Conservation (phyloP, 106 monocot genomes). For the Dactylorhiza incarnata region DNA sequence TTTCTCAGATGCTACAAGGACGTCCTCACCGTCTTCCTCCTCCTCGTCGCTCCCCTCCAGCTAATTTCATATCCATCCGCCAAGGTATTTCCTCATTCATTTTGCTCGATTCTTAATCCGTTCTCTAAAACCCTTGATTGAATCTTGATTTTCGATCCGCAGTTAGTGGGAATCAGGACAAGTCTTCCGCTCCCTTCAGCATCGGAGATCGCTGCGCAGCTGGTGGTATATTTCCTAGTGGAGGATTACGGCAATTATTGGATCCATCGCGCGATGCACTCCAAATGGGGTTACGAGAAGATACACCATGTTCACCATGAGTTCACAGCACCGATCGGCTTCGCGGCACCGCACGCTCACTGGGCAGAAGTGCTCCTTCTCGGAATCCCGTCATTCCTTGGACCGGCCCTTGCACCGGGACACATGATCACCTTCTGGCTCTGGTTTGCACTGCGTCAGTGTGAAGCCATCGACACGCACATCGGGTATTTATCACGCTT, state of each 20-base stretch:
- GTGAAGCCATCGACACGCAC: constrained; percentile 89
- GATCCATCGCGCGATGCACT: constrained; percentile 69
- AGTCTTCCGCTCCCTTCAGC: constrained; percentile 60
- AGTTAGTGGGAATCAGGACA: constrained; percentile 80
- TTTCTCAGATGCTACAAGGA: constrained; percentile 64
- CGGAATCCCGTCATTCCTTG: constrained; percentile 77
- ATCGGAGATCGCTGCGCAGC: constrained; percentile 58
- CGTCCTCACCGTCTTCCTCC: constrained; percentile 54
- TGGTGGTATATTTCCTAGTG: constrained; percentile 67
- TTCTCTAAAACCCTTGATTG: not conserved
- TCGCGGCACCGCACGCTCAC: constrained; percentile 89
- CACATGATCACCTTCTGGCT: constrained; percentile 90
- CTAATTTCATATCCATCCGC: constrained; percentile 64
- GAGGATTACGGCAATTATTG: constrained; percentile 96
- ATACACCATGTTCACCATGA: constrained; percentile 90
- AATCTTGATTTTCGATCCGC: not conserved
- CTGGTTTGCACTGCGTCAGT: constrained; percentile 75
- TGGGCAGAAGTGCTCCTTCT: constrained; percentile 83
- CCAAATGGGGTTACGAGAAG: constrained; percentile 82
- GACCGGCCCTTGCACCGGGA: constrained; percentile 71
- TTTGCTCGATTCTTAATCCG: not conserved
- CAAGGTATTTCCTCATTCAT: constrained; percentile 45
- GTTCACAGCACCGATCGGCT: constrained; percentile 84
- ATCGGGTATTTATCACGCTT: constrained; percentile 45
- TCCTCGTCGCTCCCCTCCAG: constrained; percentile 74